Evolutionary conservation across 805 yeast genomes (phyloP).

Genomic region (Dipodascus albidus): DNA sequence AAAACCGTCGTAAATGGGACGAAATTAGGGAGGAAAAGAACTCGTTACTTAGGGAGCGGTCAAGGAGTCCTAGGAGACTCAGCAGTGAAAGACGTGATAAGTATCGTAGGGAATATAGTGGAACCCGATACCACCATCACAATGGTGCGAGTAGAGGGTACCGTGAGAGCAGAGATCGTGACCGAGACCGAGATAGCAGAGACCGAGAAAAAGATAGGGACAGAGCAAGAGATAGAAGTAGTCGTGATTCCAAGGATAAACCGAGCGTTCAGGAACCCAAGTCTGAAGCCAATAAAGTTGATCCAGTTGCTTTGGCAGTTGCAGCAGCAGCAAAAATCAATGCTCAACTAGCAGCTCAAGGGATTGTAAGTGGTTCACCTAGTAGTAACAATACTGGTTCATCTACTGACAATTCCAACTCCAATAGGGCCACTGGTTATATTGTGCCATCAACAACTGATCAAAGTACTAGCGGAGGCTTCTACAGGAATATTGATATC

Average conservation of each 20-base stretch:
- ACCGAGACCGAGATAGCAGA: constrained; percentile 7
- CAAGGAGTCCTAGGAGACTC: not conserved
- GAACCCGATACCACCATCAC: constrained; percentile 5
- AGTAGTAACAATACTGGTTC: not conserved
- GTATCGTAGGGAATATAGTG: not conserved
- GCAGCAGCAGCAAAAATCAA: constrained; percentile 26
- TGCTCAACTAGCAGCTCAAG: constrained; percentile 19
- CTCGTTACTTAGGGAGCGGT: not conserved
- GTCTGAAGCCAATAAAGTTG: constrained; percentile 12
- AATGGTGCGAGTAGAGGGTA: constrained; percentile 12
- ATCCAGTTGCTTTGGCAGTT: constrained; percentile 21
- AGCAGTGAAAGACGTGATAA: not conserved
- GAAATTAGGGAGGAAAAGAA: not conserved
- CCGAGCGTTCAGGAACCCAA: not conserved
- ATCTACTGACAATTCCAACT: constrained; percentile 1
- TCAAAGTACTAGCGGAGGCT: constrained; percentile 9
- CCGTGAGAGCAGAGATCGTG: constrained; percentile 6
- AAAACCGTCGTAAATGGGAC: not conserved
- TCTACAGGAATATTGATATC: constrained; percentile 22
- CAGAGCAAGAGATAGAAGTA: constrained; percentile 7
- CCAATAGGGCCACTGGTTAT: not conserved
- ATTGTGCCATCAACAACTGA: constrained; percentile 1
- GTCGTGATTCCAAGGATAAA: not conserved
- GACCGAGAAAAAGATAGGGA: constrained; percentile 9
- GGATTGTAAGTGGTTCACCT: constrained; percentile 1